phyloP scores from a whole-genome alignment of 352 stramenopile species.

The Stephanocyclus meneghinianus region DNA sequence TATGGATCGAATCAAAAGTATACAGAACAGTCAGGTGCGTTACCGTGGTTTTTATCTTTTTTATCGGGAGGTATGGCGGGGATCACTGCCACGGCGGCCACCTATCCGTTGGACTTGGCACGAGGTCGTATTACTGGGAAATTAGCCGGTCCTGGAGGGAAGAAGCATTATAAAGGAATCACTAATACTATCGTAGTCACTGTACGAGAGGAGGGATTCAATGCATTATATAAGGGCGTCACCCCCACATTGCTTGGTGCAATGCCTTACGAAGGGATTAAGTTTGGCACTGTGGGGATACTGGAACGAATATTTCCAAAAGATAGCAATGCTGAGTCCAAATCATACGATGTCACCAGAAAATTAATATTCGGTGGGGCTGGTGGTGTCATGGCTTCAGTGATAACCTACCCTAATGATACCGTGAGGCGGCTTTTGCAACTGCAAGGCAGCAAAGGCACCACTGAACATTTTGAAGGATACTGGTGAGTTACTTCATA shows the following conservation, averaged over 20 bases:
- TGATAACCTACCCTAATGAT: slow-evolving; percentile 86
- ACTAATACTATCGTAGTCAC: slow-evolving; percentile 75
- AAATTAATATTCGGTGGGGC: slow-evolving; percentile 79
- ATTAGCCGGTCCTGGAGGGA: slow-evolving; percentile 49
- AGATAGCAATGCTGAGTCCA: slow-evolving; percentile 21
- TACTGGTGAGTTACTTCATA: slow-evolving; percentile 58
- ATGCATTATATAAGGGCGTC: slow-evolving; percentile 80
- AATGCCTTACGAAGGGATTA: slow-evolving; percentile 86
- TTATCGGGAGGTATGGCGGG: slow-evolving; percentile 77
- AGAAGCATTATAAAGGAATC: slow-evolving; percentile 75
- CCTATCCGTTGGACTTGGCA: slow-evolving; percentile 85
- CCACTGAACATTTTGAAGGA: slow-evolving; percentile 63
- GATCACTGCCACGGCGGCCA: slow-evolving; percentile 78
- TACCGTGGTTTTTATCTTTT: slow-evolving; percentile 69
- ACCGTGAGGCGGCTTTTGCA: slow-evolving; percentile 84
- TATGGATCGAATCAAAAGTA: slow-evolving; percentile 12
- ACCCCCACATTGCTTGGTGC: slow-evolving; percentile 81
- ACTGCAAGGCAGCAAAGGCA: slow-evolving; percentile 78
- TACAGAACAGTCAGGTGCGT: background rate
- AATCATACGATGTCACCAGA: slow-evolving; percentile 45
- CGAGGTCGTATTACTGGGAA: slow-evolving; percentile 81
- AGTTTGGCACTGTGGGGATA: slow-evolving; percentile 84
- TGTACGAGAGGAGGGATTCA: slow-evolving; percentile 73
- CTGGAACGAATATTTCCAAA: slow-evolving; percentile 63
- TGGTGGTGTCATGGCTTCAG: slow-evolving; percentile 76